These are phyloP conservation scores for Heterobasidion occidentale DNA, from an alignment of 1,284 basidiomycete genomes.

Conservation along the genomic window DNA sequence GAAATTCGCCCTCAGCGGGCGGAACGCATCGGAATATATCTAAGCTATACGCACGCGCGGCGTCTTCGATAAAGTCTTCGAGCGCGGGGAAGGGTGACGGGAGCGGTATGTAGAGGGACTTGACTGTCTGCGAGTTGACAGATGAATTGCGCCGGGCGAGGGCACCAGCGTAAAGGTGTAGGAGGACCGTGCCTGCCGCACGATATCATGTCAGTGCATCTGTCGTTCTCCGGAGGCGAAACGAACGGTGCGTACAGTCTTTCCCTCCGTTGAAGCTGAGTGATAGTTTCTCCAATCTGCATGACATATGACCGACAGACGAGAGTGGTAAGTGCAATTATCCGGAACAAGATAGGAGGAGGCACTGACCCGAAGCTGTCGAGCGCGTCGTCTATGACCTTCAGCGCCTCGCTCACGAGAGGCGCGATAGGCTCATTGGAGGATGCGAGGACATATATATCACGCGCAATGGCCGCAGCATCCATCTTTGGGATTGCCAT, in stretches of 20 bases:
- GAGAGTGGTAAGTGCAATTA: neutral
- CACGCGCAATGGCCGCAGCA: slow-evolving; percentile 37
- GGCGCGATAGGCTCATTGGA: slow-evolving; percentile 46
- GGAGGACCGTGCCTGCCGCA: slow-evolving; percentile 78
- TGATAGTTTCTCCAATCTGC: slow-evolving; percentile 55
- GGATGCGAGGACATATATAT: slow-evolving; percentile 51
- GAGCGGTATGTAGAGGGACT: slow-evolving; percentile 84
- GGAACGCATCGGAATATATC: slow-evolving; percentile 62
- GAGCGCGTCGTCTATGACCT: slow-evolving; percentile 71
- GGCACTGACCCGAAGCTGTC: slow-evolving; percentile 68
- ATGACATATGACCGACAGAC: neutral
- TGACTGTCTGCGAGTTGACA: slow-evolving; percentile 44
- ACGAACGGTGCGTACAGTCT: slow-evolving; percentile 66
- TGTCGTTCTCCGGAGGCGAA: neutral
- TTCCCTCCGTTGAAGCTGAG: slow-evolving; percentile 98
- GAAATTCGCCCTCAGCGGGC: slow-evolving; percentile 20
- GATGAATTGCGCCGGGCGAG: slow-evolving; percentile 37
- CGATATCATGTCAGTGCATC: neutral
- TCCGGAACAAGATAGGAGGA: neutral
- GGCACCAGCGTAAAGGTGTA: slow-evolving; percentile 82
- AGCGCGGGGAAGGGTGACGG: slow-evolving; percentile 82
- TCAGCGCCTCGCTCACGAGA: slow-evolving; percentile 67
- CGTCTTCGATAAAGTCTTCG: slow-evolving; percentile 76
- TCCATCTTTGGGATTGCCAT: slow-evolving; percentile 25
- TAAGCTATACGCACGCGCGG: slow-evolving; percentile 65